Evolutionary conservation across 78 protist genomes (phyloP).

Genomic region (Paratrimastix pyriformis): DNA sequence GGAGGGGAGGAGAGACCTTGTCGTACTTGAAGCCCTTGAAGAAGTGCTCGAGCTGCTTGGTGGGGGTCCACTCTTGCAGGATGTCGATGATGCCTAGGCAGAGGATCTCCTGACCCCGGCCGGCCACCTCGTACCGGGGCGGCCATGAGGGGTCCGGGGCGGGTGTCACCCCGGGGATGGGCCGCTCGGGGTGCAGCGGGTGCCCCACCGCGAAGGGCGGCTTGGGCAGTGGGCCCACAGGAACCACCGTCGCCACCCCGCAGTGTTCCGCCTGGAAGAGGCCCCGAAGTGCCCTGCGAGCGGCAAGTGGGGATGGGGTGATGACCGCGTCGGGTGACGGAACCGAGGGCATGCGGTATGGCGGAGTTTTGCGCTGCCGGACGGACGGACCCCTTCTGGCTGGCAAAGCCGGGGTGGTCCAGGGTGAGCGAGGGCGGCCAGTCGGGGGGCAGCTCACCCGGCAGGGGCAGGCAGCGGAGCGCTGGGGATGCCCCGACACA

Average conservation of each 20-base stretch:
- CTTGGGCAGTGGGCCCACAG: not conserved
- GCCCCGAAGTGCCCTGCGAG: too few relatives aligned
- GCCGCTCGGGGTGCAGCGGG: not conserved
- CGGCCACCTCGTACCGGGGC: not conserved
- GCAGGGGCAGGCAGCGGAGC: too few relatives aligned
- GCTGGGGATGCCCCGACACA: too few relatives aligned
- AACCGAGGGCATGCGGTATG: too few relatives aligned
- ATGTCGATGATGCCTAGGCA: slow-evolving; percentile 51
- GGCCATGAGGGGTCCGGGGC: not conserved
- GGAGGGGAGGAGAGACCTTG: too few relatives aligned
- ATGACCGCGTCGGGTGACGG: too few relatives aligned
- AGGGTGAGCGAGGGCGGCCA: not conserved
- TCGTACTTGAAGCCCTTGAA: not conserved
- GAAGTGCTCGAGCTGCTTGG: slow-evolving; percentile 26
- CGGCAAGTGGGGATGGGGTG: too few relatives aligned
- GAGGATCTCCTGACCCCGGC: slow-evolving; percentile 24
- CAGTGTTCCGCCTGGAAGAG: not conserved
- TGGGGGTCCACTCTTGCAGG: not conserved
- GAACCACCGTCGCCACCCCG: not conserved
- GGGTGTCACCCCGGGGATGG: not conserved
- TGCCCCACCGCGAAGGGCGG: not conserved
- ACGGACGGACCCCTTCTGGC: not conserved
- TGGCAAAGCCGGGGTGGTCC: slow-evolving; percentile 5
- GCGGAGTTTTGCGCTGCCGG: too few relatives aligned
- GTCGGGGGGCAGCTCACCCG: too few relatives aligned